These are phyloP conservation scores for Penicillium parvum DNA, from an alignment of 495 filamentous ascomycete species.

Conservation along the genomic window DNA sequence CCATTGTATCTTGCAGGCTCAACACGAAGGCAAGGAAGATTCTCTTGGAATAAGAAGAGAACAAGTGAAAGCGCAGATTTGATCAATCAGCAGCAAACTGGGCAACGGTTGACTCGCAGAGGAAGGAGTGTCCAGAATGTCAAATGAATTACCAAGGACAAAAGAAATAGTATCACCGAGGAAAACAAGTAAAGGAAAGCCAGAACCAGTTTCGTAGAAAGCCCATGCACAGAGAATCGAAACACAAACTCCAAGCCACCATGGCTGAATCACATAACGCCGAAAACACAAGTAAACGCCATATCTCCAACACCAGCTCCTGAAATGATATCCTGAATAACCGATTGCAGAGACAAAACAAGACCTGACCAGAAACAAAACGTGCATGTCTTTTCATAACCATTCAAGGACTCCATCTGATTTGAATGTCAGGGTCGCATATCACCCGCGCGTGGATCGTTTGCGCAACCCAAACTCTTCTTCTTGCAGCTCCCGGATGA, in stretches of 20 bases:
- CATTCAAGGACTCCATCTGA: too few species aligned
- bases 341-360: constrained; percentile 10
- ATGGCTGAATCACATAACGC: constrained; percentile 9
- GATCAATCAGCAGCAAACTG: too few species aligned
- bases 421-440: too few species aligned
- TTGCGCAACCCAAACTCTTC: constrained; percentile 56
- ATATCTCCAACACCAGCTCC: constrained; percentile 11
- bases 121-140: not conserved
- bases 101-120: not conserved
- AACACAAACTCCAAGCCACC: constrained; percentile 8
- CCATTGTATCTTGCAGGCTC: too few species aligned
- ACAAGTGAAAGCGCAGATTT: too few species aligned
- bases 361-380: constrained; percentile 4
- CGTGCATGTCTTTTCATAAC: too few species aligned
- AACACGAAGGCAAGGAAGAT: too few species aligned
- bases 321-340: constrained; percentile 18
- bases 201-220: not conserved
- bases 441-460: constrained; percentile 28
- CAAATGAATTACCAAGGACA: not conserved
- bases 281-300: constrained; percentile 14
- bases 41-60: too few species aligned
- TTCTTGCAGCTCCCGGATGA: constrained; percentile 56
- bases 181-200: not conserved
- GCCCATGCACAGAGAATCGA: constrained; percentile 6
- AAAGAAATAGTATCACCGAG: not conserved